Conservation (phyloP, 768 basidiomycete species). For the Boletellus ananas region DNA sequence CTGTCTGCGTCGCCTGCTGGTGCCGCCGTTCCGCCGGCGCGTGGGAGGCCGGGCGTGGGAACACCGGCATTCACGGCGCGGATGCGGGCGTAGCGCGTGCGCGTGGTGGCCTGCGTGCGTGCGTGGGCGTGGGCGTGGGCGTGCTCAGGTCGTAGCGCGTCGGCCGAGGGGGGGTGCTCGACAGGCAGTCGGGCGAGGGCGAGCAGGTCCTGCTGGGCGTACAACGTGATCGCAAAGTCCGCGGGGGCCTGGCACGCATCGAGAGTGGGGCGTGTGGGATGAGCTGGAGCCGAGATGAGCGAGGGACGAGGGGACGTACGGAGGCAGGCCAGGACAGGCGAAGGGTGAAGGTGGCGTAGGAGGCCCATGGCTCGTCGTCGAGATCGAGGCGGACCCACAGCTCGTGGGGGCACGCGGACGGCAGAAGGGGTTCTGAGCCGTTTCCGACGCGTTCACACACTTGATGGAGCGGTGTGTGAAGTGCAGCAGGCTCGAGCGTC, state of each 20-base stretch:
- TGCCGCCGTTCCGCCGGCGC: too few species aligned
- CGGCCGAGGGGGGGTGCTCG: too few species aligned
- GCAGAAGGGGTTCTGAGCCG: background rate
- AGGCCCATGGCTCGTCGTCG: conserved; percentile 37
- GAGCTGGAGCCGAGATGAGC: background rate
- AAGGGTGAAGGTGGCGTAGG: conserved; percentile 45
- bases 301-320: conserved; percentile 34
- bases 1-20: too few species aligned
- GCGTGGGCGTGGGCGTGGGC: background rate
- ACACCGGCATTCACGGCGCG: conserved; percentile 53
- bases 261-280: background rate
- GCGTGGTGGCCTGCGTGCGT: conserved; percentile 30
- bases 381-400: conserved; percentile 48
- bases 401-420: conserved; percentile 38
- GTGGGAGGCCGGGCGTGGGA: conserved; percentile 22
- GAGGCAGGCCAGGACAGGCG: conserved; percentile 55
- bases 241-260: conserved; percentile 37
- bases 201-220: conserved; percentile 33
- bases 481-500: conserved; percentile 40
- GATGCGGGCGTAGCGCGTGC: conserved; percentile 54
- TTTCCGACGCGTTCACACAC: too few species aligned
- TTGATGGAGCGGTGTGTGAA: conserved; percentile 32
- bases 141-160: conserved; percentile 38
- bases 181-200: background rate
- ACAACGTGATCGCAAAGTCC: conserved; percentile 40